Percentiles rank a stretch among this genome's conserved stretches.
These are phyloP conservation scores for Argentina anserina DNA, from an alignment of 306 rosid species.

Conservation along the genomic window DNA sequence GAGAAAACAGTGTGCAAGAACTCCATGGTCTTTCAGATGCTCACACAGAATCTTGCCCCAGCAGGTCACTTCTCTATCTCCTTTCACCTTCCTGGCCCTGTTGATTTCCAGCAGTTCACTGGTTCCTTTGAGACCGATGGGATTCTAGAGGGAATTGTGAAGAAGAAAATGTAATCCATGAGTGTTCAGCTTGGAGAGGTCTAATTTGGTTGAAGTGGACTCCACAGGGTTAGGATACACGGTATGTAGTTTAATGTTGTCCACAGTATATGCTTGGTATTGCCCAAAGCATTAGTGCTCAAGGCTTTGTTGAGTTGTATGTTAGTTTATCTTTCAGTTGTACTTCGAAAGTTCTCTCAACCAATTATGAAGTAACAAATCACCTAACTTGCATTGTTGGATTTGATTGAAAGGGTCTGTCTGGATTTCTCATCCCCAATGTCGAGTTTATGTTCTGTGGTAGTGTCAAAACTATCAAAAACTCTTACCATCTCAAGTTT, in stretches of 20 bases:
- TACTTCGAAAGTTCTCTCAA: not conserved
- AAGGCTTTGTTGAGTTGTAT: slow-evolving; percentile 3
- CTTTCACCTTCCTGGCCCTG: slow-evolving; percentile 80
- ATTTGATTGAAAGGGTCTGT: not conserved
- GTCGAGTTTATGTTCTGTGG: no score
- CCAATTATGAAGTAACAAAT: not conserved
- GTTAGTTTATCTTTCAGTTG: not conserved
- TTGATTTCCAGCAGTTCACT: slow-evolving; percentile 55
- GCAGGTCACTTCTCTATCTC: slow-evolving; percentile 69
- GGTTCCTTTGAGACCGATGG: slow-evolving; percentile 75
- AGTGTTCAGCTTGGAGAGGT: not conserved
- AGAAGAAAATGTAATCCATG: slow-evolving; percentile 45
- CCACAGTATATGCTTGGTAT: not conserved
- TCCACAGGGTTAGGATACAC: not conserved
- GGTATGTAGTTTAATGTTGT: slow-evolving; percentile 2
- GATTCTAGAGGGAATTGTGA: slow-evolving; percentile 69
- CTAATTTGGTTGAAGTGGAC: not conserved
- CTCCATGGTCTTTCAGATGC: slow-evolving; percentile 76
- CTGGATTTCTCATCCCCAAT: not conserved
- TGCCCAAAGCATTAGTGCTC: not conserved
- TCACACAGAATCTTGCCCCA: slow-evolving; percentile 65
- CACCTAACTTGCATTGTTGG: not conserved
- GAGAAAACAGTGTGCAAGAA: slow-evolving; percentile 58
- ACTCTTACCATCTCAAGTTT: no score
- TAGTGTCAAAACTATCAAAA: not conserved